Conservation (phyloP, 2,329 filamentous ascomycete species). For the Ophiostoma montium region DNA sequence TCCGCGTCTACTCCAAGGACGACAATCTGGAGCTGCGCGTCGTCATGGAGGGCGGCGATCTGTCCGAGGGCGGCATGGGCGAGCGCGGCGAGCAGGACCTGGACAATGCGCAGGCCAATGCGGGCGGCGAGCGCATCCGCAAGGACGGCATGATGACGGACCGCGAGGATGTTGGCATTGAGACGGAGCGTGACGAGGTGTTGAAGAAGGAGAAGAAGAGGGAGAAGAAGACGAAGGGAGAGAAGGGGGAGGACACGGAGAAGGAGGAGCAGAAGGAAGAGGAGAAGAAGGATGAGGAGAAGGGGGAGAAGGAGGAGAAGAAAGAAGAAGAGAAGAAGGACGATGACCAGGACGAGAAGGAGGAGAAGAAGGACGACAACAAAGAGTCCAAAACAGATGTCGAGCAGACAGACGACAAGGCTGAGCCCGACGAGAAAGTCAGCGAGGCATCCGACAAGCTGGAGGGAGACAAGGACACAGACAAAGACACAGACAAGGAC, state of each 20-base stretch:
- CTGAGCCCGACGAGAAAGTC: not conserved
- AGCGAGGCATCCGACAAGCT: not conserved
- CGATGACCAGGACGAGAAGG: constrained; percentile 10
- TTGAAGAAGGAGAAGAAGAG: constrained; percentile 12
- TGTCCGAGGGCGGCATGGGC: constrained; percentile 42
- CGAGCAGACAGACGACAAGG: constrained; percentile 2
- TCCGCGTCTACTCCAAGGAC: constrained; percentile 46
- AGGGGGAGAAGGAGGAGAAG: constrained; percentile 10
- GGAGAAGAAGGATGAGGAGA: constrained; percentile 17
- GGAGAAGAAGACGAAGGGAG: constrained; percentile 15
- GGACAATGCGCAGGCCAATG: constrained; percentile 43
- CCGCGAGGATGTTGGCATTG: constrained; percentile 14
- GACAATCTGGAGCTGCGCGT: constrained; percentile 37
- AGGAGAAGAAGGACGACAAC: constrained; percentile 17
- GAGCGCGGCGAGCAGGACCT: constrained; percentile 40
- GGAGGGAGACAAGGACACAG: not conserved
- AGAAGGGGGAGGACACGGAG: constrained; percentile 17
- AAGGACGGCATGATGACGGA: constrained; percentile 14
- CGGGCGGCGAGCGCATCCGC: constrained; percentile 28
- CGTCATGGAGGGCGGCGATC: constrained; percentile 40
- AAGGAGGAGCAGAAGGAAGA: constrained; percentile 8
- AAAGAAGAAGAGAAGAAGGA: constrained; percentile 11
- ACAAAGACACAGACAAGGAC: not conserved
- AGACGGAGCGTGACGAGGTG: constrained; percentile 11
- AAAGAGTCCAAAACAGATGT: constrained; percentile 17